Evolutionary conservation across 2,329 filamentous ascomycete genomes (phyloP), one percentile per base, ranked within the genome.

Genomic region (Alternaria tenuissima): DNA sequence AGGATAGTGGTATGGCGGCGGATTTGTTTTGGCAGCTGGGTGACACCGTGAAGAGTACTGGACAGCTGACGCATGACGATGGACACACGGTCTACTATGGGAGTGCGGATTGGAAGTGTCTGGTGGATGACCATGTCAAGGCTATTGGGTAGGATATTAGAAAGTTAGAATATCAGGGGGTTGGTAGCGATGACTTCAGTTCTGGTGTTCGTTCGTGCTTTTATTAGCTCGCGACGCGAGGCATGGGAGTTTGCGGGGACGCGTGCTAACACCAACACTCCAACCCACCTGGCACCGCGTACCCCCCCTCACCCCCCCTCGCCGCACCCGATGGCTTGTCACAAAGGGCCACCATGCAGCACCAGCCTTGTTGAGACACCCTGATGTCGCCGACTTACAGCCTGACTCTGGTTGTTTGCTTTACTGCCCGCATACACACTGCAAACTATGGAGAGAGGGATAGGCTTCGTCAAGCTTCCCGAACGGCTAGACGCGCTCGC

Each of bases 11-110:
- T 5, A 76, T 77, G 67, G 75, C 70, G 12, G 72, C 38, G 7
- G 74, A 77, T 58, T n/a, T 70, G 47, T 77, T 77, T 56, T 77
- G 75, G 75, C 73, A 78, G 42, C 56, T 74, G 38, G 75, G 75
- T 3, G 73, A 74, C 44, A 68, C 57, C 14, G 44, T 74, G 5
- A 54, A 57, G 39, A 68, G 61, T 24, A 68, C 66, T 7, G 68
- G 69, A 16, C 54, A 67, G 55, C 41, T 71, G 57, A 75, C 73
- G 28, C 54, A 63, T 53, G 66, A 76, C 55, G 74, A 78, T 66
- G 71, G 72, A 28, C 57, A 76, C 55, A 77, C 74, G 5, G 69
- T 76, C 18, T 77, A 73, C 44, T 70, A 75, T 52, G 63, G 65
- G 6, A 68, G 61, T 24, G 52, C 51, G 20, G 67, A 78, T 48